Percentiles rank a stretch among this genome's conserved stretches.
phyloP scores from a whole-genome alignment of 2,329 filamentous ascomycete genomes.

The Thyridium curvatum region DNA sequence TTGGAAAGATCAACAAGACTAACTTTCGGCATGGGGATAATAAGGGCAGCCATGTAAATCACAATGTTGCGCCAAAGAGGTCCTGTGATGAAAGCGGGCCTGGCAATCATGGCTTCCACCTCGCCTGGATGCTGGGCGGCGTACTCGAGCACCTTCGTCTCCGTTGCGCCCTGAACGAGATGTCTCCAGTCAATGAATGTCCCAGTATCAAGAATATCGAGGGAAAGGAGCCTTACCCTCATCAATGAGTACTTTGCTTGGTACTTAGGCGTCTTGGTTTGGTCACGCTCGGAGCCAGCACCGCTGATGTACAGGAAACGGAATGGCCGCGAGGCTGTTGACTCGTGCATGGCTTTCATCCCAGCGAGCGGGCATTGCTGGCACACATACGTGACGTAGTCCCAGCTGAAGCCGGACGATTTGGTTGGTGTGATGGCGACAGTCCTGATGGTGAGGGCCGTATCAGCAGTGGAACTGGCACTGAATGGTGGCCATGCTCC shows the following conservation, averaged over 20 bases:
- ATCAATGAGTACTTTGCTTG: constrained; percentile 34
- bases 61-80: constrained; percentile 14
- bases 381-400: constrained; percentile 32
- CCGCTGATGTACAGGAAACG: constrained; percentile 46
- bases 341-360: constrained; percentile 11
- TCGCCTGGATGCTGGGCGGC: constrained; percentile 27
- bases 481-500: too few species aligned
- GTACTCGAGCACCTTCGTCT: constrained; percentile 33
- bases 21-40: constrained; percentile 25
- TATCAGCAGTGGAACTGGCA: too few species aligned
- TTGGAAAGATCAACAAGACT: constrained; percentile 29
- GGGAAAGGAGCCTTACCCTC: constrained; percentile 29
- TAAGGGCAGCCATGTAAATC: constrained; percentile 9
- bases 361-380: constrained; percentile 25
- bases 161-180: constrained; percentile 38
- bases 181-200: background rate
- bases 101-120: constrained; percentile 31
- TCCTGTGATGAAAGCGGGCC: constrained; percentile 33
- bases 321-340: constrained; percentile 22
- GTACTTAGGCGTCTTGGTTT: constrained; percentile 29
- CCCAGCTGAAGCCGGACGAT: constrained; percentile 18
- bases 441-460: constrained; percentile 20
- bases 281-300: constrained; percentile 33
- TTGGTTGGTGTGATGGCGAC: constrained; percentile 35
- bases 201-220: background rate